Conservation (phyloP, 169 alveolate species). For the Cryptosporidium ryanae region DNA sequence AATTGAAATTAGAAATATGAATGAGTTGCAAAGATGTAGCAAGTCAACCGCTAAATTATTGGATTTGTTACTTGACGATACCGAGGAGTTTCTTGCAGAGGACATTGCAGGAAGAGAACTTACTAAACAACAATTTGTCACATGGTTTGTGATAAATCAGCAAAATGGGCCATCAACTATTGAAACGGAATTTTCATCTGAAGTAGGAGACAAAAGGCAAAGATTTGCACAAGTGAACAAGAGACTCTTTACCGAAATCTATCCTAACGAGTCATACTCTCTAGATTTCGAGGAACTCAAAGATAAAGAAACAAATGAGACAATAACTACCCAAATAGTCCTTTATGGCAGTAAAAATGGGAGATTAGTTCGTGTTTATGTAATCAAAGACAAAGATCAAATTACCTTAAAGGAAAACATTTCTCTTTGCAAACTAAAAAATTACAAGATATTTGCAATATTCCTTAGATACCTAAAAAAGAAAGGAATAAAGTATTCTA, state of each 20-base stretch:
- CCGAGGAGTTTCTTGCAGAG: conserved; percentile 58
- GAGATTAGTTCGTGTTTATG: conserved; percentile 51
- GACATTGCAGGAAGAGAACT: conserved; percentile 69
- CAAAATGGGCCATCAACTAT: conserved; percentile 69
- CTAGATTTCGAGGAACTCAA: conserved; percentile 60
- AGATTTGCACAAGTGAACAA: conserved; percentile 48
- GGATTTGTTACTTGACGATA: conserved; percentile 34
- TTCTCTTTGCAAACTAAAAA: conserved; percentile 42
- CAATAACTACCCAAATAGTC: conserved; percentile 52
- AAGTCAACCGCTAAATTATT: conserved; percentile 38
- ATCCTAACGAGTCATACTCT: conserved; percentile 36
- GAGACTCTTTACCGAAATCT: conserved; percentile 57
- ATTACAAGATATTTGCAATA: conserved; percentile 51
- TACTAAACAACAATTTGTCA: conserved; percentile 70
- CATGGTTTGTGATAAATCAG: conserved; percentile 71
- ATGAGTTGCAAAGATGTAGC: conserved; percentile 54
- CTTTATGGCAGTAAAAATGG: conserved; percentile 63
- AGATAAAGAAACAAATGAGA: conserved; percentile 56
- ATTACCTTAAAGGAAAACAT: conserved; percentile 40
- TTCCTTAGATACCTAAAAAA: conserved; percentile 57
- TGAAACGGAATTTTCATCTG: conserved; percentile 30
- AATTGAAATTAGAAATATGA: conserved; percentile 55
- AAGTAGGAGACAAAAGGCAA: conserved; percentile 39
- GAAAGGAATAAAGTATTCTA: conserved; percentile 64
- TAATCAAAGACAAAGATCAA: conserved; percentile 65